Percentiles rank a stretch among this genome's conserved stretches.
phyloP scores from a whole-genome alignment of 192 early-diverging fungal species.

The Umbelopsis sp. region DNA sequence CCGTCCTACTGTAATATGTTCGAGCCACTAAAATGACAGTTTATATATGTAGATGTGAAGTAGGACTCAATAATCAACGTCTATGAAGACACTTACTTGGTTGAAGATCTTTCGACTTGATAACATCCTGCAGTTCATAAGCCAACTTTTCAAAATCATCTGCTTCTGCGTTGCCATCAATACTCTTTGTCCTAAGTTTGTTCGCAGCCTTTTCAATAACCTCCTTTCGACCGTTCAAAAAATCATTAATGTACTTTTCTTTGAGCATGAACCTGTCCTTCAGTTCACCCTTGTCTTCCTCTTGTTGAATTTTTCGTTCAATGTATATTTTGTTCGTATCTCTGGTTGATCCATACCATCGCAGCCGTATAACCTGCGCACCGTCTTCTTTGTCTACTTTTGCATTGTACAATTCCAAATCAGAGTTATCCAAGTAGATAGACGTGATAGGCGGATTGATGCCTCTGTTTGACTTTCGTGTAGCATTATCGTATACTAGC shows the following conservation, averaged over 20 bases:
- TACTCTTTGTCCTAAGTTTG: constrained; percentile 70
- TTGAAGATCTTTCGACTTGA: constrained; percentile 67
- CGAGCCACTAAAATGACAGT: constrained; percentile 58
- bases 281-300: constrained; percentile 84
- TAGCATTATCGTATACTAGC: constrained; percentile 78
- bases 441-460: constrained; percentile 86
- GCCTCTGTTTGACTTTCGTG: constrained; percentile 47
- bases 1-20: constrained; percentile 93
- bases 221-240: constrained; percentile 67
- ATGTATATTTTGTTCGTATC: constrained; percentile 20
- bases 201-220: constrained; percentile 68
- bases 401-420: constrained; percentile 84
- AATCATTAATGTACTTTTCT: constrained; percentile 88
- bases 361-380: constrained; percentile 84
- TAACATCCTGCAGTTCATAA: constrained; percentile 65
- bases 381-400: constrained; percentile 86
- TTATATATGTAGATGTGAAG: background rate
- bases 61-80: background rate
- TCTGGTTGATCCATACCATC: constrained; percentile 80
- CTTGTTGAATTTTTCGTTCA: constrained; percentile 24
- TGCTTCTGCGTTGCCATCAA: constrained; percentile 69
- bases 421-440: constrained; percentile 91
- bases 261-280: constrained; percentile 91
- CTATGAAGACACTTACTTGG: constrained; percentile 48
- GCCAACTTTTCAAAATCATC: constrained; percentile 68